Evolutionary conservation across 208 protist species (phyloP).

Genomic region (Herpetomonas samuelpessoai): DNA sequence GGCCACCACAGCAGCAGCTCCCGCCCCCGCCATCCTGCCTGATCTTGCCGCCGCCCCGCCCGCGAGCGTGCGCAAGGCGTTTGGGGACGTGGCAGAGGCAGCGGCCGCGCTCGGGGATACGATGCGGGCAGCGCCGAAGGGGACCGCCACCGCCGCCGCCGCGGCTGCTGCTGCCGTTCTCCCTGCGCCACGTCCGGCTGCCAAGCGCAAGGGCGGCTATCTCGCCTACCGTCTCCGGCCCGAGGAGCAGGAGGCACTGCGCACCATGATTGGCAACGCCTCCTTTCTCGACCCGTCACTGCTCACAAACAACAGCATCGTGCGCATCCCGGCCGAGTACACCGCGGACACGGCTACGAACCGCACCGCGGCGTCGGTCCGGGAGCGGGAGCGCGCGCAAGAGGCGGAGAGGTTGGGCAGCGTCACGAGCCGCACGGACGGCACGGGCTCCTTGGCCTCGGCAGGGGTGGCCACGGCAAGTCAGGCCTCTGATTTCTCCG

Average conservation of each 20-base stretch:
- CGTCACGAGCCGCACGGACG: constrained; percentile 1
- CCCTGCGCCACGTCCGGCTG: too few species aligned
- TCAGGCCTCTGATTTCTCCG: neutral
- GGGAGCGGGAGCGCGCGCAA: neutral
- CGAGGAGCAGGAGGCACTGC: constrained; percentile 35
- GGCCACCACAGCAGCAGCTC: too few species aligned
- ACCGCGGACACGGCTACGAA: neutral
- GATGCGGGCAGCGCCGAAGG: too few species aligned
- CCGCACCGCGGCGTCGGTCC: neutral
- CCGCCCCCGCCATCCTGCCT: too few species aligned
- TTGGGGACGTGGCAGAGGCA: too few species aligned
- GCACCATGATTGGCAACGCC: constrained; percentile 14
- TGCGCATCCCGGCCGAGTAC: neutral
- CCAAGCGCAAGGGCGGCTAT: constrained; percentile 16
- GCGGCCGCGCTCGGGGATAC: too few species aligned
- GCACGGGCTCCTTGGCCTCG: neutral
- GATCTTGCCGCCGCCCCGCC: too few species aligned
- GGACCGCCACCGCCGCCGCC: too few species aligned
- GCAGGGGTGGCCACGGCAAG: neutral
- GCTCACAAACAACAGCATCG: constrained; percentile 4
- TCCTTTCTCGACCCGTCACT: constrained; percentile 1
- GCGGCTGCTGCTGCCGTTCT: too few species aligned
- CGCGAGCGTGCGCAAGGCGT: too few species aligned
- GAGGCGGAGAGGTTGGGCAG: constrained; percentile 4
- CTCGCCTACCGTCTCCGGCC: constrained; percentile 37